Base-by-base conservation (phyloP, 306 rosid species). In the Sphenostylis stenocarpa region DNA sequence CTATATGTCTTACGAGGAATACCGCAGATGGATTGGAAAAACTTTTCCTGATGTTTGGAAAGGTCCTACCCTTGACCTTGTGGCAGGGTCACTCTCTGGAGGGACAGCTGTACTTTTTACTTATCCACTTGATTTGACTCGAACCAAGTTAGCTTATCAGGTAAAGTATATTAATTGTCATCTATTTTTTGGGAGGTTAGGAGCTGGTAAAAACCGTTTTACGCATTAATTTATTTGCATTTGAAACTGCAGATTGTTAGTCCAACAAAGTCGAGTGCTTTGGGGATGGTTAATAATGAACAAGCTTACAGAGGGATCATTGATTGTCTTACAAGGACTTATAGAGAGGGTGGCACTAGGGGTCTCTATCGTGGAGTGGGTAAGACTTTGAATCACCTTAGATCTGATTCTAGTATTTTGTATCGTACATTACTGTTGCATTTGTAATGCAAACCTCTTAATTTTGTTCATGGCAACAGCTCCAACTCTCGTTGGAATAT, bases 301-400 rank as follows among this genome's bases (percentile, higher is more conserved):
- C 91, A 80, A 73, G 67, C 89, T 67, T 89, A 92, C 79, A 85
- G 75, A 80, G 98, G 97, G 77, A 95, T 95, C 82, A 73, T 77
- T 65, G 93, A 95, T 75, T 92, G 98, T 87, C 89, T 92, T 89
- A 77, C 87, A 6, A 90, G 80, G 77, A 95, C 97, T 34, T 89
- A 79, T 64, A 95, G 70, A 81, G 95, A 84, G 68, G 91, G 96
- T 49, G 93, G 98, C 67, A 7, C 90, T 38, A 87, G 92, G 87
- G 92, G 97, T 69, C 98, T 95, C 75, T 95, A 95, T 75, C 88
- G 97, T 26, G 98, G 98, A 34, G 96, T 92, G 8, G 97, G 98
- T 95, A 90, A 51, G 96, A 48, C 43, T 67, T 73, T 28, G 34
- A 82, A 83, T 74, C 73, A 65, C 66, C 85, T 57, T 77, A 16